Conservation (phyloP, 176 grass and related monocot genomes). For the Echinochloa phyllopogon region DNA sequence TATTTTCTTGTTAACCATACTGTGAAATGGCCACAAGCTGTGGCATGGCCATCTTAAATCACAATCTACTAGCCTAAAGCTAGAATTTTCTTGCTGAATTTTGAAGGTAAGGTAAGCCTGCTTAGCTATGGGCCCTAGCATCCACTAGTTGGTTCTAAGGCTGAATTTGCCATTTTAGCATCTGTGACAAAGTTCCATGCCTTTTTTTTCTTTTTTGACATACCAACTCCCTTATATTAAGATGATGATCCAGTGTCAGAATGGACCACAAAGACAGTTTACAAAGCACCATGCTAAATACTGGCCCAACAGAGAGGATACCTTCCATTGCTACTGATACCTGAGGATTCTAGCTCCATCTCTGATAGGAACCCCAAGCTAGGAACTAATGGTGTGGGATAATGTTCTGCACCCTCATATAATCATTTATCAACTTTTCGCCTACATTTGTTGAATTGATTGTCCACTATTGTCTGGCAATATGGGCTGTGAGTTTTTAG, state of each 20-base stretch:
- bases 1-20: neutral
- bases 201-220: too few species aligned
- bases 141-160: neutral
- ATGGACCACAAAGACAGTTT: too few species aligned
- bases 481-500: neutral
- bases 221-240: too few species aligned
- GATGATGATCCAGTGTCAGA: too few species aligned
- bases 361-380: neutral
- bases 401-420: neutral
- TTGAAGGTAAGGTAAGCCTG: neutral
- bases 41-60: neutral
- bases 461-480: neutral
- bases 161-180: neutral
- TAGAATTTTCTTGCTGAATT: neutral
- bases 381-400: neutral
- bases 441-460: neutral
- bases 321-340: neutral
- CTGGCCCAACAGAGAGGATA: neutral
- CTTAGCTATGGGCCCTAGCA: neutral
- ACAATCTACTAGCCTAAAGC: neutral
- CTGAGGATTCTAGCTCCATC: neutral
- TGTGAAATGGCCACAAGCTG: neutral
- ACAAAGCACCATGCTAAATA: neutral
- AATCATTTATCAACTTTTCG: neutral
- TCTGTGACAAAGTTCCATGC: neutral